Base-by-base conservation (phyloP, 164 flowering plant species). In the Stephania japonica region DNA sequence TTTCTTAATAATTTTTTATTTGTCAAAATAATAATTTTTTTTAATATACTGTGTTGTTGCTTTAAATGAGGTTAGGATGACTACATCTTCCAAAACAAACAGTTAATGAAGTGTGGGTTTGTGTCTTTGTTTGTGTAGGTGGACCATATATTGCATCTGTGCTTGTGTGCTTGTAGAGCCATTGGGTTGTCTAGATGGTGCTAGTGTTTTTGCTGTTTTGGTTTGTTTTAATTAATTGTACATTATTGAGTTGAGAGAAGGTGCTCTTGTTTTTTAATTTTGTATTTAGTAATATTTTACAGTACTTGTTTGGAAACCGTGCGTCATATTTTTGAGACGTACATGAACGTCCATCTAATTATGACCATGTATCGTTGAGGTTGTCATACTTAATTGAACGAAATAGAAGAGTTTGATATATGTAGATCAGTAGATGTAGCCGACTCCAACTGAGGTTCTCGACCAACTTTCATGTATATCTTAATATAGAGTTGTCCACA, bases 111-210 rank as follows among this genome's bases (percentile, higher is more conserved):
- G n/a, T 19, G 64, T 59, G 70, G 64, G 75, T 73, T 64, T 41
- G 72, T 69, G 85, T 32, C 38, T 32, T 32, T 32, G 38, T 32
- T 32, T 32, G 2, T 32, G 38, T 32, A 32, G 38, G 38, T 81
- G 88, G 86, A 79, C 81, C 89, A 81, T 73, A 43, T 41, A 13
- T 25, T 53, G 18, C 18, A 9, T 9, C 14, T 13, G 18, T 53
- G 14, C 71, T 78, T 69, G 73, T 69, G 73, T 72, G 69, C 32
- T 27, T 27, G 79, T 65, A 80, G 25, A 78, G 75, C 21, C 68
- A 74, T 78, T 80, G 73, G 79, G 70, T 79, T 84, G 84, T 87
- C 85, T 79, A 72, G 82, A 70, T 83, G 83, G 86, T 87, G 87
- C 80, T 72, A 26, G 53, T 47, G 53, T 8, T 6, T 16, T 47